These are phyloP conservation scores for Schizophyllum commune DNA, from an alignment of 1,284 basidiomycete genomes.

Conservation along the genomic window DNA sequence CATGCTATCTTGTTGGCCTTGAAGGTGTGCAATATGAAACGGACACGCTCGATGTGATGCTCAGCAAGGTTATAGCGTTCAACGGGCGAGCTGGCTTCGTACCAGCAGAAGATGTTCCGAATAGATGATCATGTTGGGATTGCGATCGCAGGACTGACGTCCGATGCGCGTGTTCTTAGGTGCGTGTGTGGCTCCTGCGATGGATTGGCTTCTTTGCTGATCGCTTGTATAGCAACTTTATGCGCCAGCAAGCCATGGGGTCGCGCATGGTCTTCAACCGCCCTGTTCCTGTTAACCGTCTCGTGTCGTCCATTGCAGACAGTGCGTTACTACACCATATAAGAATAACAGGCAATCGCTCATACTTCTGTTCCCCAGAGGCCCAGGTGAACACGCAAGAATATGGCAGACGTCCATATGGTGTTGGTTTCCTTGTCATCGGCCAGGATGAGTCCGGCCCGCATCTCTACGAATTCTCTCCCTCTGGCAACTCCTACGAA, in stretches of 20 bases:
- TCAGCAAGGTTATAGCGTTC: conserved; percentile 62
- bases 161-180: conserved; percentile 96
- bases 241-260: conserved; percentile 97
- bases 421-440: conserved; percentile 97
- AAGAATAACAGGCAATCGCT: background rate
- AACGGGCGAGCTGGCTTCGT: conserved; percentile 96
- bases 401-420: conserved; percentile 96
- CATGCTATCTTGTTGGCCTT: conserved; percentile 92
- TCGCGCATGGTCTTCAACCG: conserved; percentile 94
- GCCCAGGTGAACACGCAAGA: conserved; percentile 99
- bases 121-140: conserved; percentile 99
- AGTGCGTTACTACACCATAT: conserved; percentile 46
- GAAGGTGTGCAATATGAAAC: conserved; percentile 55
- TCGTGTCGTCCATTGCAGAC: conserved; percentile 92
- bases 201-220: conserved; percentile 2
- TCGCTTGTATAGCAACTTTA: conserved; percentile 76
- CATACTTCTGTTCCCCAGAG: conserved; percentile 43
- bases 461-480: conserved; percentile 97
- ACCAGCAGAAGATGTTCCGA: conserved; percentile 99
- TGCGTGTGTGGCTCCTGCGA: conserved; percentile 24
- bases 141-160: conserved; percentile 96
- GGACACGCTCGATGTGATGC: background rate
- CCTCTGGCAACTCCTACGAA: conserved; percentile 95
- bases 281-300: conserved; percentile 88
- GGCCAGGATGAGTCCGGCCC: conserved; percentile 94